Conservation (phyloP, 139 green algal genomes). For the Chlamydomonas applanata region DNA sequence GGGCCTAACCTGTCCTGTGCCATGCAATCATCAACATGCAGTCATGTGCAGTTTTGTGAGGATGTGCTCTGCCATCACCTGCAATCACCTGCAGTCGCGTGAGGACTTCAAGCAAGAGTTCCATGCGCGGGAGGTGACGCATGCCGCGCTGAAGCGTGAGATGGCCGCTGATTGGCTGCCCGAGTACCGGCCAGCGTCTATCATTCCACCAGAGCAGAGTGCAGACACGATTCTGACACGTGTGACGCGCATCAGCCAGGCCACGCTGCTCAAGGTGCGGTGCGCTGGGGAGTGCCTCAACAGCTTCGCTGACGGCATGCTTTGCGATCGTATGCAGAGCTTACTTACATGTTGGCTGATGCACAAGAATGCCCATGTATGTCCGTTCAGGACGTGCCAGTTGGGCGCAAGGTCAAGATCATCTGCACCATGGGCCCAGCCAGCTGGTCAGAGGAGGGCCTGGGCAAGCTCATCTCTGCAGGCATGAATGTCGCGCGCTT, state of each 20-base stretch:
- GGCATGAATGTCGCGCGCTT: slow-evolving; percentile 77
- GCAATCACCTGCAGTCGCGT: slow-evolving; percentile 1
- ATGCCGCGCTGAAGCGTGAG: slow-evolving; percentile 28
- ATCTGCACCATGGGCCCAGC: slow-evolving; percentile 69
- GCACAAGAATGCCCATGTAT: background rate
- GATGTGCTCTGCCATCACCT: no score
- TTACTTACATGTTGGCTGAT: background rate
- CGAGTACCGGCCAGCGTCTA: slow-evolving; percentile 34
- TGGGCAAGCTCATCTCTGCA: slow-evolving; percentile 55
- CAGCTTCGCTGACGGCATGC: background rate
- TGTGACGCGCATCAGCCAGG: slow-evolving; percentile 23
- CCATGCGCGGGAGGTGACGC: slow-evolving; percentile 27
- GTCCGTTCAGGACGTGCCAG: slow-evolving; percentile 25
- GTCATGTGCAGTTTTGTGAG: no score
- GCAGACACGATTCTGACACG: slow-evolving; percentile 21
- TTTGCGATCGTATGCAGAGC: background rate
- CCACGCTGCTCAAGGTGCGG: slow-evolving; percentile 37
- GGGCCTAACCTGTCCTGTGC: no score
- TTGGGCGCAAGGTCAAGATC: slow-evolving; percentile 75
- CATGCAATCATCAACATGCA: no score
- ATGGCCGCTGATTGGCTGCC: slow-evolving; percentile 31
- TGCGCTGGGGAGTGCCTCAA: background rate
- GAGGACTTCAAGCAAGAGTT: slow-evolving; percentile 24
- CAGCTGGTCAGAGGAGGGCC: slow-evolving; percentile 51
- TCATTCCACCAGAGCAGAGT: slow-evolving; percentile 25